Conservation (phyloP, 257 asterid genomes). For the Leptodermis oblonga region DNA sequence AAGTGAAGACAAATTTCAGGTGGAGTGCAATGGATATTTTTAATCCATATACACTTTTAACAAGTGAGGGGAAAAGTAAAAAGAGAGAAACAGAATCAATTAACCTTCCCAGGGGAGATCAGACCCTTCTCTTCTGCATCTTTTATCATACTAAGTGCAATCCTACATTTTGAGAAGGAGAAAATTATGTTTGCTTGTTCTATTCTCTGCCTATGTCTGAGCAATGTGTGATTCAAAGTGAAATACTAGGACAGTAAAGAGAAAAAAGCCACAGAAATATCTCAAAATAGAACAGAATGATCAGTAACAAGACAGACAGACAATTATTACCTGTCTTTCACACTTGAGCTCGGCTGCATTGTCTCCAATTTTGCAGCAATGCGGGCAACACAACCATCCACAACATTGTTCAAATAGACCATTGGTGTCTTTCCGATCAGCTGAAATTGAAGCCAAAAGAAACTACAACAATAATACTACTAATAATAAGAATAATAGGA, state of each 20-base stretch:
- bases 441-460: constrained; percentile 13
- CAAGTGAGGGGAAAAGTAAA: neutral
- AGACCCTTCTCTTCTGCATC: constrained; percentile 53
- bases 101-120: constrained; percentile 45
- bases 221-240: neutral
- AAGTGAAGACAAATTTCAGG: neutral
- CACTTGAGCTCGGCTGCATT: constrained; percentile 46
- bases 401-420: constrained; percentile 41
- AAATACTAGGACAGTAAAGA: neutral
- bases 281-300: neutral
- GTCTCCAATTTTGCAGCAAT: constrained; percentile 46
- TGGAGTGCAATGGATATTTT: neutral
- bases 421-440: constrained; percentile 47
- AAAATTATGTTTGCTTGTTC: neutral
- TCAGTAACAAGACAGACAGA: neutral
- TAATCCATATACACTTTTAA: neutral
- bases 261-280: neutral
- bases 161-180: constrained; percentile 25
- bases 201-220: neutral
- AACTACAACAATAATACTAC: neutral
- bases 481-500: neutral
- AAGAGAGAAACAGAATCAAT: neutral
- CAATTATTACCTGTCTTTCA: constrained; percentile 36
- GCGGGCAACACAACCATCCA: constrained; percentile 38
- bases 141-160: constrained; percentile 43